phyloP scores from a whole-genome alignment of 306 rosid genomes.

The Prunus fruticosa region DNA sequence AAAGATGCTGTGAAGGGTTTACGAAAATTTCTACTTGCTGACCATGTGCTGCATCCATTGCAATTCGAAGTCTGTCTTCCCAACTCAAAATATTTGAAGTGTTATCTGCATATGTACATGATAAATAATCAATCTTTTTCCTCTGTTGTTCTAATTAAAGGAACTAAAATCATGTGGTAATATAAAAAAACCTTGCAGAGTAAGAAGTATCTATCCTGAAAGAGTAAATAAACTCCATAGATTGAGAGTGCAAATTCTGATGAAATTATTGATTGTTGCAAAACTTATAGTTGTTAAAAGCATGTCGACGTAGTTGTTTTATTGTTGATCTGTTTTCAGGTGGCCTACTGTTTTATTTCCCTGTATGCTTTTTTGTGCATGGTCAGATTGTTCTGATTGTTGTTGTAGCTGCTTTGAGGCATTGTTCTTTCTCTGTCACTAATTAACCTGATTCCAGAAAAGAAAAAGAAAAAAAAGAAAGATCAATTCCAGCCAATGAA shows the following conservation, averaged over 20 bases:
- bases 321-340: background rate
- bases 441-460: background rate
- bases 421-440: background rate
- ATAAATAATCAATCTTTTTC: background rate
- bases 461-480: background rate
- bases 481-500: background rate
- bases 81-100: constrained; percentile 38
- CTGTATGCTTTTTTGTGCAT: background rate
- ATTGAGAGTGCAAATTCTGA: background rate
- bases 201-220: background rate
- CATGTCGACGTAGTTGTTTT: background rate
- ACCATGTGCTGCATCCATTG: constrained; percentile 69
- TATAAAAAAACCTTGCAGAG: background rate
- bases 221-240: background rate
- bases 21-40: background rate
- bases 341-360: background rate
- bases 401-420: background rate
- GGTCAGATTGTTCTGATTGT: background rate
- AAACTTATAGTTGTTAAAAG: background rate
- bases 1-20: background rate
- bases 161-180: background rate
- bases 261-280: background rate
- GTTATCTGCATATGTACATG: constrained; percentile 24
- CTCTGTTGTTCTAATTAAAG: background rate
- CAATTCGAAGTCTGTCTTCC: constrained; percentile 55